Evolutionary conservation across 2,329 filamentous ascomycete genomes (phyloP).

Genomic region (Exophiala phaeomuriformis): DNA sequence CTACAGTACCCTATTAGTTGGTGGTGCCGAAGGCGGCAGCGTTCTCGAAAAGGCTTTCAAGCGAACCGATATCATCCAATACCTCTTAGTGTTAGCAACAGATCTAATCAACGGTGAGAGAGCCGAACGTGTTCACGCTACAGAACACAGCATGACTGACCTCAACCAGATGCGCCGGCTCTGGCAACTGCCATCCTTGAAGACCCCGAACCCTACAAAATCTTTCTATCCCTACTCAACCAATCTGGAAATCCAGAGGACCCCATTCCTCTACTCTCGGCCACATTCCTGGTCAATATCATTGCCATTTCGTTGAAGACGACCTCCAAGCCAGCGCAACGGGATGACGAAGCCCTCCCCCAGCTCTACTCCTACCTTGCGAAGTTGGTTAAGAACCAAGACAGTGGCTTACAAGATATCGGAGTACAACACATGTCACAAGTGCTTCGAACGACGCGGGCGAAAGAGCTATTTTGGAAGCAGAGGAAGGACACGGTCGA

Average conservation of each 20-base stretch:
- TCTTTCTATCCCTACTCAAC: conserved; percentile 76
- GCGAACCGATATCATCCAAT: conserved; percentile 85
- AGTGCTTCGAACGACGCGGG: conserved; percentile 65
- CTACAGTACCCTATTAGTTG: conserved; percentile 74
- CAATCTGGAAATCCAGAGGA: conserved; percentile 78
- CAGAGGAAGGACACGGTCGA: conserved; percentile 76
- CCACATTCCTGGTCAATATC: conserved; percentile 74
- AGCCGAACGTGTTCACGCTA: neutral
- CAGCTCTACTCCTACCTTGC: conserved; percentile 81
- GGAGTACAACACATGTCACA: conserved; percentile 86
- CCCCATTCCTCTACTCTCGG: conserved; percentile 80
- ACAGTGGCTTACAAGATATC: conserved; percentile 89
- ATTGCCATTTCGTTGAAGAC: conserved; percentile 58
- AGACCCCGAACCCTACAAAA: conserved; percentile 62
- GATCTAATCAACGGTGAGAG: conserved; percentile 73
- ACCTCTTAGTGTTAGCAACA: conserved; percentile 80
- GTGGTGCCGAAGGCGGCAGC: conserved; percentile 57
- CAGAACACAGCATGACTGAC: conserved; percentile 1
- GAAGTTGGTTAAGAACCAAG: conserved; percentile 71
- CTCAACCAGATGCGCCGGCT: conserved; percentile 61
- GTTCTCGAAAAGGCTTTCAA: conserved; percentile 80
- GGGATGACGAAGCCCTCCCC: conserved; percentile 70
- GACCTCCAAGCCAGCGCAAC: conserved; percentile 51
- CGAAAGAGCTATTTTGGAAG: conserved; percentile 82
- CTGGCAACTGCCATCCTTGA: conserved; percentile 70